phyloP scores from a whole-genome alignment of 768 basidiomycete species.

The Coprinopsis strossmayeri region DNA sequence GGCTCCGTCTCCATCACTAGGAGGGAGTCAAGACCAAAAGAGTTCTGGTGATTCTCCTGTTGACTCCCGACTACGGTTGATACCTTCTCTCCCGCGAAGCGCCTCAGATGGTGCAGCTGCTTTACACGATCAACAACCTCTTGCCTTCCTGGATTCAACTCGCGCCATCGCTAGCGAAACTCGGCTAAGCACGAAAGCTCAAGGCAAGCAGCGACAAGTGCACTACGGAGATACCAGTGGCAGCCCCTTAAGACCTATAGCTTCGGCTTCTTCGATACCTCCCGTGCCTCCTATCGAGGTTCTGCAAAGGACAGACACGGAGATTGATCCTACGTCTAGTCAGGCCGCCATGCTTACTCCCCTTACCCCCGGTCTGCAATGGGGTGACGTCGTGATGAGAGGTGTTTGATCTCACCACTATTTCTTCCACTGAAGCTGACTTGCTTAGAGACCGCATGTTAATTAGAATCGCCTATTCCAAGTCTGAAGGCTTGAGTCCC shows the following conservation, averaged over 20 bases:
- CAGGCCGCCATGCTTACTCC: conserved; percentile 43
- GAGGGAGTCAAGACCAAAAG: not conserved
- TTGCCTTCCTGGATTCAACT: not conserved
- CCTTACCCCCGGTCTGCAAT: conserved; percentile 19
- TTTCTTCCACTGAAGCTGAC: conserved; percentile 14
- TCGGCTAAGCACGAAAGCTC: conserved; percentile 4
- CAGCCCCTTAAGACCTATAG: not conserved
- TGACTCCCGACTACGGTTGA: not conserved
- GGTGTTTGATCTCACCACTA: conserved; percentile 37
- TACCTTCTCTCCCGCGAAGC: not conserved
- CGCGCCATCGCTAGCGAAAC: not conserved
- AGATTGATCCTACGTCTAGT: conserved; percentile 58
- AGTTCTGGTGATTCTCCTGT: not conserved
- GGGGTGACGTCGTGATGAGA: conserved; percentile 62
- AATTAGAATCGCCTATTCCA: conserved; percentile 65
- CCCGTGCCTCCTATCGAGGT: conserved; percentile 59
- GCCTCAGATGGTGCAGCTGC: not conserved
- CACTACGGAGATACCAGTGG: conserved; percentile 28
- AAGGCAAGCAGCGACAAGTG: conserved; percentile 29
- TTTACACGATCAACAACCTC: not conserved
- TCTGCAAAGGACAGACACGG: conserved; percentile 50
- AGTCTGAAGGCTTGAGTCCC: conserved; percentile 38
- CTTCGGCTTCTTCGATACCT: conserved; percentile 7
- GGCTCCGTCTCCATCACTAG: no score
- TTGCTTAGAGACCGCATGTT: conserved; percentile 76